Evolutionary conservation across 495 filamentous ascomycete genomes (phyloP).

Genomic region (Aspergillus heteromorphus): DNA sequence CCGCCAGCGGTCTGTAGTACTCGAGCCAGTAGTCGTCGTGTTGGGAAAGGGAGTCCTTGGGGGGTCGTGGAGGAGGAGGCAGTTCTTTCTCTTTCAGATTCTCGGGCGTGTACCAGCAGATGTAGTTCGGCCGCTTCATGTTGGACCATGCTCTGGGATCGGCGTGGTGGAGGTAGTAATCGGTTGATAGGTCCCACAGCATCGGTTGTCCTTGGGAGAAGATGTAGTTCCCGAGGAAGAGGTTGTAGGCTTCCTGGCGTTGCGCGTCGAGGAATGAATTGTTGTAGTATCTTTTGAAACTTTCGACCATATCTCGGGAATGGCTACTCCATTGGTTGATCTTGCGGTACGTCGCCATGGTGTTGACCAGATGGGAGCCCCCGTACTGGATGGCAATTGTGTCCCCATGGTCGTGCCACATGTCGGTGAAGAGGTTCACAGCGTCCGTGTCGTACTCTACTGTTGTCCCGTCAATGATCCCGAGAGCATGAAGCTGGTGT

Average conservation of each 20-base stretch:
- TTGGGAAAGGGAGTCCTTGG: constrained; percentile 54
- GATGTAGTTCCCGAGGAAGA: constrained; percentile 96
- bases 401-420: constrained; percentile 94
- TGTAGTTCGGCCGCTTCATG: constrained; percentile 63
- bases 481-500: constrained; percentile 87
- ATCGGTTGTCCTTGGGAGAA: constrained; percentile 87
- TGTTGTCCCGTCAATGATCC: constrained; percentile 70
- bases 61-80: constrained; percentile 43
- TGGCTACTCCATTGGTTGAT: constrained; percentile 98
- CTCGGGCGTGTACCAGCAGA: constrained; percentile 81
- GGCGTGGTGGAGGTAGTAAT: constrained; percentile 93
- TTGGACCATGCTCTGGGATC: constrained; percentile 69
- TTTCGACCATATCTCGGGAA: constrained; percentile 97
- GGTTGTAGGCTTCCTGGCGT: constrained; percentile 94
- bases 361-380: constrained; percentile 95
- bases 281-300: constrained; percentile 98
- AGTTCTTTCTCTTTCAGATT: constrained; percentile 58
- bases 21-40: constrained; percentile 99
- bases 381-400: constrained; percentile 98
- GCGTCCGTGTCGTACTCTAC: constrained; percentile 94
- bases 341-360: constrained; percentile 97
- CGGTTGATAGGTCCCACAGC: constrained; percentile 93
- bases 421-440: constrained; percentile 92
- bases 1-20: constrained; percentile 80
- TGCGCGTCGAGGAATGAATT: constrained; percentile 97